phyloP scores from a whole-genome alignment of 2,329 filamentous ascomycete genomes.

The Zasmidium angulare region DNA sequence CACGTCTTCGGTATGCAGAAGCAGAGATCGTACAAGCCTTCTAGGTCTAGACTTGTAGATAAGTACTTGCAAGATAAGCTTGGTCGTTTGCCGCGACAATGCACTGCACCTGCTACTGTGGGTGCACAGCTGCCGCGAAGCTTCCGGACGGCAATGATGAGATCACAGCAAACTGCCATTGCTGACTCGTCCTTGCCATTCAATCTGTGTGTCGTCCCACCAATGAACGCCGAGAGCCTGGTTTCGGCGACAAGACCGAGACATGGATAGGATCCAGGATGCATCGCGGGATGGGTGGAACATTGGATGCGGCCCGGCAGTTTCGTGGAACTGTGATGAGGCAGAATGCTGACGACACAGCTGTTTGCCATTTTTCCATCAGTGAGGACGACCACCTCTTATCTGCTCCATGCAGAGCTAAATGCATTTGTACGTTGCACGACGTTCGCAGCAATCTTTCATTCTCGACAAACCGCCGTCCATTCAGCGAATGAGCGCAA shows the following conservation, averaged over 20 bases:
- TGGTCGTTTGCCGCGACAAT: too few relatives aligned
- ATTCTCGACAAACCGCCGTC: background rate
- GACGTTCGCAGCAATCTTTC: background rate
- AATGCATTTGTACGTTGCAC: too few relatives aligned
- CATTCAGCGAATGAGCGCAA: background rate
- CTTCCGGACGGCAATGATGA: too few relatives aligned
- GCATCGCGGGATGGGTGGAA: background rate
- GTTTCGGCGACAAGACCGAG: background rate
- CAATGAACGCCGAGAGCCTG: background rate
- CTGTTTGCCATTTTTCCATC: background rate
- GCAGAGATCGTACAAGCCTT: too few relatives aligned
- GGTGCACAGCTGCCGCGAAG: background rate
- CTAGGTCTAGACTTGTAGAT: background rate
- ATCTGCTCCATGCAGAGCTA: too few relatives aligned
- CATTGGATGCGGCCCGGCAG: background rate
- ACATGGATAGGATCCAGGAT: background rate
- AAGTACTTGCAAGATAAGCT: too few relatives aligned
- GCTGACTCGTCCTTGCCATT: background rate
- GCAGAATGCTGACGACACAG: background rate
- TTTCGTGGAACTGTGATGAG: background rate
- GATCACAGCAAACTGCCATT: background rate
- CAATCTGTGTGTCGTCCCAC: background rate
- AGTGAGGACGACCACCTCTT: too few relatives aligned
- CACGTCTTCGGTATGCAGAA: too few relatives aligned
- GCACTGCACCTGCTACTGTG: too few relatives aligned